phyloP scores from a whole-genome alignment of 129 eudicot species.

The Chrysanthemum lavandulifolium region DNA sequence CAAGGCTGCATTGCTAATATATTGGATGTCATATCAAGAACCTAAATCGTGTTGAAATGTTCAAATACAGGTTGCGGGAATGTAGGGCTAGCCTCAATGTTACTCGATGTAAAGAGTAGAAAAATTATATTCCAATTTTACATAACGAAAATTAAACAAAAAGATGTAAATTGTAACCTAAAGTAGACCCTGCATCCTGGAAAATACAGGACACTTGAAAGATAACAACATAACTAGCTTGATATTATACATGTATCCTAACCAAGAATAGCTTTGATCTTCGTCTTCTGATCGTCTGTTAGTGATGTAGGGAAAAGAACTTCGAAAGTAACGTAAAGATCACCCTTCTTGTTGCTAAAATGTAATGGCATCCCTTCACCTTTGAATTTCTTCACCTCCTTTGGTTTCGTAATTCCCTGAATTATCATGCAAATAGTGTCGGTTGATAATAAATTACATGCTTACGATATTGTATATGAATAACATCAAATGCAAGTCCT shows the following conservation, averaged over 20 bases:
- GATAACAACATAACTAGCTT: no score
- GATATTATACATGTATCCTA: conserved; percentile 32
- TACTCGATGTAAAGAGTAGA: no score
- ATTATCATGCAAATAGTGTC: neutral
- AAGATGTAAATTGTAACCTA: no score
- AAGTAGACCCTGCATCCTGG: no score
- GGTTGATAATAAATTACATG: neutral
- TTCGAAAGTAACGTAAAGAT: conserved; percentile 79
- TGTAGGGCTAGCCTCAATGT: no score
- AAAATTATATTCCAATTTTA: no score
- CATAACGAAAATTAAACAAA: no score
- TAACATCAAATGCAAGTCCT: neutral
- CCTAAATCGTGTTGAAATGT: no score
- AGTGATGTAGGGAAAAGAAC: conserved; percentile 86
- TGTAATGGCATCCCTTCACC: conserved; percentile 99
- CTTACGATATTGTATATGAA: neutral
- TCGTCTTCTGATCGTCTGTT: conserved; percentile 77
- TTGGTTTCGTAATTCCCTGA: conserved; percentile 86
- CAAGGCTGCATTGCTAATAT: no score
- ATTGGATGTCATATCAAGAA: no score
- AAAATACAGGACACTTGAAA: no score
- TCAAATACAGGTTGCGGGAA: no score
- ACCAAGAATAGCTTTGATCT: conserved; percentile 70
- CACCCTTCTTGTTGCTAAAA: conserved; percentile 86
- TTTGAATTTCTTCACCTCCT: conserved; percentile 87